Base-by-base conservation (phyloP, 345 rosid genomes). In the Atalantia buxifolia region DNA sequence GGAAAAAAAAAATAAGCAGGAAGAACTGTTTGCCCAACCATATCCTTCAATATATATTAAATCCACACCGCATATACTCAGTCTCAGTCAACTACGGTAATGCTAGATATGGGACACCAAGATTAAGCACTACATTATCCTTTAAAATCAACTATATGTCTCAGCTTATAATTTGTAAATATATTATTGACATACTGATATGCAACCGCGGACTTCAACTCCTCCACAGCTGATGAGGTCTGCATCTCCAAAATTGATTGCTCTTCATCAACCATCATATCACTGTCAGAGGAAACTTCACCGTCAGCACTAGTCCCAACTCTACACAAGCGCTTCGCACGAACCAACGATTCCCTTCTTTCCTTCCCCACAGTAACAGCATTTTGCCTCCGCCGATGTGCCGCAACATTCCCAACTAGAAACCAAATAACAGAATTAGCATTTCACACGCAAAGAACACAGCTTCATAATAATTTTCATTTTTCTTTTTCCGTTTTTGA, bases 331-430 rank as follows among this genome's bases (percentile, higher is more conserved):
- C 96, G 88, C 88, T 94, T 97, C 1, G 98, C 97, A 9, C 96
- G 90, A 66, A 97, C 92, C 85, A 94, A 81, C 16, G 84, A 88
- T 22, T 97, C 98, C 77, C 98, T 89, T 81, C 94, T 87, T 82
- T 97, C 99, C 82, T 93, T 94, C 19, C 97, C 93, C 83, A 97
- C 94, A 1, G 92, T 88, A 56, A 88, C 90, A 9, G 99, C 98
- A 82, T 89, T 90, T 78, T 89, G 94, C 82, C 97, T 85, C 84
- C 99, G 86, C 89, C 90, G 86, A 38, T 88, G 90, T n/a, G 97
- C 94, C 55, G 99, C 98, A 42, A 80, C 90, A 81, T 80, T 86
- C 70, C 98, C 97, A 79, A 90, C 97, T 93, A 81, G 28, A 59
- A 76, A 71, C 60, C 74, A 85, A 12, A 69, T 56, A 2, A 75